Percentiles rank a stretch among this genome's conserved stretches.
Conservation (phyloP, 495 filamentous ascomycete genomes). For the Rhypophila decipiens region DNA sequence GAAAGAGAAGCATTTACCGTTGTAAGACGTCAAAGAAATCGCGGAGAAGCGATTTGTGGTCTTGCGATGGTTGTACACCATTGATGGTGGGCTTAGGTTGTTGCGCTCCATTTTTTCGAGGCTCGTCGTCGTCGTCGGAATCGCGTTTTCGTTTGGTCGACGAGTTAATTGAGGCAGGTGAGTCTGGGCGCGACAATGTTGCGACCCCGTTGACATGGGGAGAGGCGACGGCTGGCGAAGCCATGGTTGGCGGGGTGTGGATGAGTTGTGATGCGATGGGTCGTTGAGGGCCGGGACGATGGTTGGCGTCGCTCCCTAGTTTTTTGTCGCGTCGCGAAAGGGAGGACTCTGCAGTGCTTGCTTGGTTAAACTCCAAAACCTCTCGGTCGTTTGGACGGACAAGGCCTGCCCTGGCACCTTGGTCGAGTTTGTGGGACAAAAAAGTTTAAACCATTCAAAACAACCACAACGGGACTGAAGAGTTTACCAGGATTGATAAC, state of each 20-base stretch:
- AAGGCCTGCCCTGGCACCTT: constrained; percentile 9
- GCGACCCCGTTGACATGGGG: constrained; percentile 34
- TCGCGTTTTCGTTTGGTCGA: constrained; percentile 54
- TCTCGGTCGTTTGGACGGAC: constrained; percentile 12
- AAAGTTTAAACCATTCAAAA: constrained; percentile 23
- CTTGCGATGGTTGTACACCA: constrained; percentile 12
- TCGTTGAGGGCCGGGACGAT: constrained; percentile 11
- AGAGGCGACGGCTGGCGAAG: constrained; percentile 34
- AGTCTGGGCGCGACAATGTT: constrained; percentile 29
- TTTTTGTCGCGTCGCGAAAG: constrained; percentile 31
- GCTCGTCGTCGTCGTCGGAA: constrained; percentile 32
- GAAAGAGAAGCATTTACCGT: constrained; percentile 29
- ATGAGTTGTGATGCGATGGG: neutral
- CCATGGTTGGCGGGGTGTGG: constrained; percentile 26
- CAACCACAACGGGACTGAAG: constrained; percentile 8
- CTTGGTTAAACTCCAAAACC: constrained; percentile 19
- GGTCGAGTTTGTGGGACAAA: constrained; percentile 3
- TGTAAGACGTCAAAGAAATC: constrained; percentile 39
- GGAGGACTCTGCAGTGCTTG: constrained; percentile 12
- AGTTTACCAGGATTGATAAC: too few species aligned
- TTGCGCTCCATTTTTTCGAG: constrained; percentile 18
- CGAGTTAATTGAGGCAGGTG: constrained; percentile 32
- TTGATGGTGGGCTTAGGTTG: constrained; percentile 23
- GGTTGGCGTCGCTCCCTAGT: constrained; percentile 12
- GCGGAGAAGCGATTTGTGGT: constrained; percentile 25